phyloP scores from a whole-genome alignment of 805 yeast species.

The Wickerhamomyces ciferrii region DNA sequence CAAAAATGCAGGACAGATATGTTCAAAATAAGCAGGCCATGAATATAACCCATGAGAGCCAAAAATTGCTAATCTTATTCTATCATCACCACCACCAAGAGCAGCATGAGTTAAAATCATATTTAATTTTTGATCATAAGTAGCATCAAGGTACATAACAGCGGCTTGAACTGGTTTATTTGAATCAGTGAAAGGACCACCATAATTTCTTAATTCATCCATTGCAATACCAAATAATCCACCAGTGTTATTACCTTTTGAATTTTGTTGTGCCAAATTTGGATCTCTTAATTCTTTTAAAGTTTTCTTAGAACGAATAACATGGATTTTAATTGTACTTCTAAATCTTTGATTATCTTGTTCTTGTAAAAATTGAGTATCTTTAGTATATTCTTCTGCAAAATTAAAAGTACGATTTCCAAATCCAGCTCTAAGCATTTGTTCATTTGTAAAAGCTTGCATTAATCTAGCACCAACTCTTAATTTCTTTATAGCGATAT shows the following conservation, averaged over 20 bases:
- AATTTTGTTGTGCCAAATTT: slow-evolving; percentile 83
- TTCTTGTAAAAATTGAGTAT: slow-evolving; percentile 48
- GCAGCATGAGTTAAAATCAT: slow-evolving; percentile 88
- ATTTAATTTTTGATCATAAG: slow-evolving; percentile 60
- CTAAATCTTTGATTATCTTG: slow-evolving; percentile 28
- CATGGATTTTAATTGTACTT: slow-evolving; percentile 71
- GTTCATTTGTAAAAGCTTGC: slow-evolving; percentile 91
- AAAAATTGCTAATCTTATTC: slow-evolving; percentile 77
- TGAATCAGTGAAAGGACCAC: slow-evolving; percentile 43
- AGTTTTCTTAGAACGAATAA: slow-evolving; percentile 62
- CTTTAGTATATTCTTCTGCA: slow-evolving; percentile 54
- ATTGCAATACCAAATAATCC: slow-evolving; percentile 74
- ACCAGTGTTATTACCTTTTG: slow-evolving; percentile 66
- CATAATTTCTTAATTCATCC: slow-evolving; percentile 58
- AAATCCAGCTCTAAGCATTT: slow-evolving; percentile 73
- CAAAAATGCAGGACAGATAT: slow-evolving; percentile 58
- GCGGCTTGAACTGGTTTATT: slow-evolving; percentile 68
- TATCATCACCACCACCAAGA: slow-evolving; percentile 78
- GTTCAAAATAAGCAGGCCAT: slow-evolving; percentile 86
- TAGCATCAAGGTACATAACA: slow-evolving; percentile 77
- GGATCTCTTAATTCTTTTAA: slow-evolving; percentile 70
- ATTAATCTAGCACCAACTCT: slow-evolving; percentile 81
- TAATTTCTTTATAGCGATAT: slow-evolving; percentile 67
- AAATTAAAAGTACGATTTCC: slow-evolving; percentile 77
- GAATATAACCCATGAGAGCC: slow-evolving; percentile 91